These are phyloP conservation scores for Ceratocystis diversiconidia DNA, from an alignment of 2,329 filamentous ascomycete species.

Conservation along the genomic window DNA sequence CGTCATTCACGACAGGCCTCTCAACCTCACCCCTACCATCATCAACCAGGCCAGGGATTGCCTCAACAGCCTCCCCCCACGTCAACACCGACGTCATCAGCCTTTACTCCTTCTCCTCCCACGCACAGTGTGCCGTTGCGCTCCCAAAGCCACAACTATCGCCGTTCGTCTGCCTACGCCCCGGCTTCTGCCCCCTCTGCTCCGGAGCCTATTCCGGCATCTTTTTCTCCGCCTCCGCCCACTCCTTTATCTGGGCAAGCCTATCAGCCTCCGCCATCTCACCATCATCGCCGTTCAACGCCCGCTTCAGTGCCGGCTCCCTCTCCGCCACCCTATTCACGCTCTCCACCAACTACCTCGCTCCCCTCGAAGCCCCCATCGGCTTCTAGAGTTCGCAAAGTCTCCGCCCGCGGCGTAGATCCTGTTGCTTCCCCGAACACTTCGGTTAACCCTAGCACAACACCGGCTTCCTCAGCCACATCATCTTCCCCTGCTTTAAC, in stretches of 20 bases:
- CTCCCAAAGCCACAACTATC: constrained; percentile 17
- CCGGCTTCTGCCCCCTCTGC: not conserved
- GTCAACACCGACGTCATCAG: constrained; percentile 1
- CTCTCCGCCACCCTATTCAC: constrained; percentile 15
- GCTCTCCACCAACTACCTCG: constrained; percentile 12
- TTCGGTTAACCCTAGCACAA: not conserved
- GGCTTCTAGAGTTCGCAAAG: constrained; percentile 10
- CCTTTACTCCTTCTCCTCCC: constrained; percentile 16
- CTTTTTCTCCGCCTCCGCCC: not conserved
- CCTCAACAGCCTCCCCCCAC: not conserved
- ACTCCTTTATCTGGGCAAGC: not conserved
- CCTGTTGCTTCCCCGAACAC: not conserved
- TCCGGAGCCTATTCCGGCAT: not conserved
- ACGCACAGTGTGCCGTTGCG: constrained; percentile 16
- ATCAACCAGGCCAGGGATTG: not conserved
- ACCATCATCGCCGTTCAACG: not conserved
- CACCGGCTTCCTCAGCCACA: not conserved
- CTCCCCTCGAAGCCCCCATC: constrained; percentile 10
- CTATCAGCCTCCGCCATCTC: not conserved
- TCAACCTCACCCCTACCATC: constrained; percentile 11
- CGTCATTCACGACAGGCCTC: constrained; percentile 16
- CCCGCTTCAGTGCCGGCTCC: not conserved
- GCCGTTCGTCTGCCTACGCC: constrained; percentile 11
- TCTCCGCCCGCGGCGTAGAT: constrained; percentile 7
- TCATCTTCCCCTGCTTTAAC: constrained; percentile 1